Evolutionary conservation across 257 asterid species (phyloP), one percentile per base, ranked within the genome.

Genomic region (Leonotis leonurus): DNA sequence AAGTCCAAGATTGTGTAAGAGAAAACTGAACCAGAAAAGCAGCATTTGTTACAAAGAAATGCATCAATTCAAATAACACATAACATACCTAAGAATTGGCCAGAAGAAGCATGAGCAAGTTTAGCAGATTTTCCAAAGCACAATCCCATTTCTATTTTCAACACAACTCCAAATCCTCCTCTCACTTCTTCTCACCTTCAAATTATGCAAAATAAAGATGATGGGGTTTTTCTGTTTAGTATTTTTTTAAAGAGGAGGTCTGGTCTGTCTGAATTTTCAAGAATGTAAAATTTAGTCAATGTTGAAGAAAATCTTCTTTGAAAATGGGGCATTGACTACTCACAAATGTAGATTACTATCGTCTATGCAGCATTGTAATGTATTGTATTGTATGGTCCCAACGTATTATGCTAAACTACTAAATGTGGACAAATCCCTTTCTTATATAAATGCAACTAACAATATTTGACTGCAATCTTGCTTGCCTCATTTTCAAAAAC

Each of bases 51-150:
- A 10, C 16, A 63, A 45, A 76, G 17, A 16, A 60, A 29, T 0
- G 11, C 27, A 64, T 1, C 0, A 6, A 20, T 8, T 7, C 14
- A 49, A 29, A 29, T 2, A 40, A 41, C 3, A 12, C 32, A 49
- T 0, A 9, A 30, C 67, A 54, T 76, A 88, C 96, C 95, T 36
- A 35, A 63, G 76, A 86, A 79, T 48, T 76, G 87, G 36, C 85
- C 86, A 62, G 98, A 88, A 75, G 96, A 84, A 67, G 94, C 94
- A 82, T 83, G 93, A 33, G 95, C 87, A 59, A 85, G 82, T 75
- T 84, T 91, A 40, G 86, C 70, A 71, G 95, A 69, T 58, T 73
- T 88, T 16, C 87, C 94, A 12, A 72, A 62, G 73, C 98, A 91
- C 70, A 84, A 48, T 56, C 98, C 95, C 98, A 88, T 18, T 29